A percentile compares a stretch with the other conserved stretches of the same genome.
These are phyloP conservation scores for Naganishia sp. DNA, from an alignment of 1,284 basidiomycete genomes.

Conservation along the genomic window DNA sequence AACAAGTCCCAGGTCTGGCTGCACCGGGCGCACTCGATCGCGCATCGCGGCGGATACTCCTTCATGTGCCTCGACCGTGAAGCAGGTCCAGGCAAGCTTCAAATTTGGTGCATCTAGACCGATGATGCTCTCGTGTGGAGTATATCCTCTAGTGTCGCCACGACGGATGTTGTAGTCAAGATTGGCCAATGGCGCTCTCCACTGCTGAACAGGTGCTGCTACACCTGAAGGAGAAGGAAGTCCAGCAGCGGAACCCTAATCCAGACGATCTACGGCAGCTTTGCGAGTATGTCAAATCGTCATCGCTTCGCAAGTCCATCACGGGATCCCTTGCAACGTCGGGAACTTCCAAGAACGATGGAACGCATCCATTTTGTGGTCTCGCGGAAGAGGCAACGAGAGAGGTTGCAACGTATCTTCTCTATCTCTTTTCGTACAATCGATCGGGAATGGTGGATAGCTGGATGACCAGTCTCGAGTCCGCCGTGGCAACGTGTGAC, in stretches of 20 bases:
- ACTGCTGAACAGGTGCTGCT: slow-evolving; percentile 15
- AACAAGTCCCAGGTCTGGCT: background rate
- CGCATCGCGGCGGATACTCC: slow-evolving; percentile 7
- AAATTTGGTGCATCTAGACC: slow-evolving; percentile 5
- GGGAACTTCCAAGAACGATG: slow-evolving; percentile 7
- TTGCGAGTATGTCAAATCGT: slow-evolving; percentile 20
- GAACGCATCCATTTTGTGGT: slow-evolving; percentile 7
- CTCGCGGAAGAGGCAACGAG: slow-evolving; percentile 18
- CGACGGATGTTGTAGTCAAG: background rate
- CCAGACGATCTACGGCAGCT: slow-evolving; percentile 18
- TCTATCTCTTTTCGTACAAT: slow-evolving; percentile 76
- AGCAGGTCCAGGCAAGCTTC: background rate
- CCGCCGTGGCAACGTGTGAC: slow-evolving; percentile 64
- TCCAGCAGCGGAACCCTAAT: slow-evolving; percentile 15
- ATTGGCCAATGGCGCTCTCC: slow-evolving; percentile 3
- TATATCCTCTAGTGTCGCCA: too few relatives aligned
- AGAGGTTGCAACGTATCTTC: slow-evolving; percentile 69
- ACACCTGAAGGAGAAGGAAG: slow-evolving; percentile 22
- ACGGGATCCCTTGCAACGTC: background rate
- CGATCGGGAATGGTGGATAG: slow-evolving; percentile 59
- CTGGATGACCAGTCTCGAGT: slow-evolving; percentile 65
- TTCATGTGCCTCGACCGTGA: slow-evolving; percentile 7
- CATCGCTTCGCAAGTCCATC: background rate
- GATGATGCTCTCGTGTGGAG: too few relatives aligned
- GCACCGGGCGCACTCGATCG: slow-evolving; percentile 11